A percentile compares a stretch with the other conserved stretches of the same genome.
phyloP scores from a whole-genome alignment of 2,329 filamentous ascomycete genomes.

The Alternaria novae-zelandiae region DNA sequence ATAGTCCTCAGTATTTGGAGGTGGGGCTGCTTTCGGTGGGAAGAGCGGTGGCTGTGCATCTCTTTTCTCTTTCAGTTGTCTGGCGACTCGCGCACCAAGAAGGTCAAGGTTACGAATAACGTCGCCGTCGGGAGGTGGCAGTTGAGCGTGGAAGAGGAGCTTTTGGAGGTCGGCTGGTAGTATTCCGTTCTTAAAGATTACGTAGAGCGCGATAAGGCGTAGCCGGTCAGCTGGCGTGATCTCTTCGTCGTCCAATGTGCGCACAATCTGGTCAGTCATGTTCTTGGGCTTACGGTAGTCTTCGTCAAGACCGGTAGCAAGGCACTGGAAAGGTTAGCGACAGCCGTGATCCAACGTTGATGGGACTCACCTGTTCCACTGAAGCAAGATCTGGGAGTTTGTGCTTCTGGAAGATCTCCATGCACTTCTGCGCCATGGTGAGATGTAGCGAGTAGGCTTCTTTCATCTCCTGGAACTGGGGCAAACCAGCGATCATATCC shows the following conservation, averaged over 20 bases:
- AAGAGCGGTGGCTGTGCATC: slow-evolving; percentile 73
- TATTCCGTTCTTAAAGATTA: slow-evolving; percentile 85
- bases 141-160: slow-evolving; percentile 79
- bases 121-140: slow-evolving; percentile 76
- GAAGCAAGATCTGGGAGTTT: slow-evolving; percentile 88
- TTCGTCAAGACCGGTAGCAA: slow-evolving; percentile 92
- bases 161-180: slow-evolving; percentile 83
- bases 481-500: slow-evolving; percentile 94
- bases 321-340: slow-evolving; percentile 55
- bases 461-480: slow-evolving; percentile 95
- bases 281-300: slow-evolving; percentile 92
- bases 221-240: slow-evolving; percentile 76
- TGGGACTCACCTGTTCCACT: slow-evolving; percentile 72
- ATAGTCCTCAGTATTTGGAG: slow-evolving; percentile 71
- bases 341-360: neutral
- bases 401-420: slow-evolving; percentile 86
- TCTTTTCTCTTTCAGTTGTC: slow-evolving; percentile 78
- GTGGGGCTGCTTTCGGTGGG: slow-evolving; percentile 64
- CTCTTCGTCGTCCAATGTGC: slow-evolving; percentile 84
- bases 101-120: slow-evolving; percentile 79
- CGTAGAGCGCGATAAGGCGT: slow-evolving; percentile 83
- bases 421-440: slow-evolving; percentile 96
- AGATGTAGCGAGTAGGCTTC: slow-evolving; percentile 93
- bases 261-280: slow-evolving; percentile 81
- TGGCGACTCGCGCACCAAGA: slow-evolving; percentile 76